Base-by-base conservation (phyloP, 2,329 filamentous ascomycete genomes). In the Talaromyces funiculosus region DNA sequence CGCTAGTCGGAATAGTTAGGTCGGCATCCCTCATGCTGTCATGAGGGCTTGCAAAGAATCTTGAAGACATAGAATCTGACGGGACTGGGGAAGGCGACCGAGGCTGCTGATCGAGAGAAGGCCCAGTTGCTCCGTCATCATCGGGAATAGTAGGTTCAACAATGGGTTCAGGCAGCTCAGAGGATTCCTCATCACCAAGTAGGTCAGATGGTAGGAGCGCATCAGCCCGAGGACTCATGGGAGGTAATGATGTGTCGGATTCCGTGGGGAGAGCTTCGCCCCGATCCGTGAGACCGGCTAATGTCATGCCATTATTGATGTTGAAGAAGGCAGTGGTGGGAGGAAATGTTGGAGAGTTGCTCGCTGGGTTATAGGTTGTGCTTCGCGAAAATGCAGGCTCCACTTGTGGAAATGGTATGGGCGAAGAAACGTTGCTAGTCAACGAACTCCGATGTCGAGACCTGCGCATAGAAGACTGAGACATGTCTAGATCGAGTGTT, bases 211-310 rank as follows among this genome's bases (percentile, higher is more conserved):
- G 85, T 6, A 88, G 72, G 20, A 87, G 71, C 26, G 83, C 80
- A 63, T 84, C 84, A 16, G 84, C 85, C 20, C 82, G 81, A 2
- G 85, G 85, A 67, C 84, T 86, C 84, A 87, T 87, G 12, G 83
- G 82, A 9, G 82, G 83, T 29, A 82, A 82, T 61, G 84, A 68
- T 20, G 74, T 73, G 45, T 86, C 84, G 3, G 80, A 72, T 29
- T 87, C 84, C 16, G 80, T 77, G 29, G 81, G 71, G 63, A 71
- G 67, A 14, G 69, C 65, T 26, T 73, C 71, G 2, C 77, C 66
- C 24, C 75, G 73, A 45, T 78, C 75, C 5, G 72, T 68, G 20
- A 77, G 72, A 61, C 72, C 68, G 5, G 78, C 73, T n/a, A 85
- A 68, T 3, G 82, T 81, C 82, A 85, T 86, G 61, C 84, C 84